Conservation (phyloP, 306 rosid genomes). For the Sicyos edulis region DNA sequence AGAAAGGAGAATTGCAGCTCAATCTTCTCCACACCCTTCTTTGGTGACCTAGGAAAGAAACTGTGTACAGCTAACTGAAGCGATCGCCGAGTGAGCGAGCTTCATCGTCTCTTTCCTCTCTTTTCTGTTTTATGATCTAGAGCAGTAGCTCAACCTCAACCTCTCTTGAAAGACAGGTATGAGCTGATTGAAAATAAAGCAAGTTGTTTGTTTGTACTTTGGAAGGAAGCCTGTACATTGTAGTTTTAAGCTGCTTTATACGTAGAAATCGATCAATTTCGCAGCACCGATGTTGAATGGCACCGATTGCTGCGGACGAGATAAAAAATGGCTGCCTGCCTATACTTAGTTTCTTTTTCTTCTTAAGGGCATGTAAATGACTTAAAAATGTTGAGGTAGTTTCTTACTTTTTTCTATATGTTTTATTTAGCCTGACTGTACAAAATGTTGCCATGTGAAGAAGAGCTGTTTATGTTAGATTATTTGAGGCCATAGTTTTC, state of each 20-base stretch:
- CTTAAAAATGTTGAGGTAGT: conserved; percentile 56
- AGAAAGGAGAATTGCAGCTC: conserved; percentile 98
- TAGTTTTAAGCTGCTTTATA: conserved; percentile 64
- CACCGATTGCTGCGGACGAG: conserved; percentile 46
- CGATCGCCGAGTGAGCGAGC: conserved; percentile 52
- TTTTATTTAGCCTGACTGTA: conserved; percentile 56
- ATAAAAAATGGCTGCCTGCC: conserved; percentile 39
- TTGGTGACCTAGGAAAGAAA: conserved; percentile 50
- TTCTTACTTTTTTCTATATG: conserved; percentile 22
- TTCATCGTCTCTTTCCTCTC: conserved; percentile 29
- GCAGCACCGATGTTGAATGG: conserved; percentile 18
- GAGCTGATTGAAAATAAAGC: conserved; percentile 46
- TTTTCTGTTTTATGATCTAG: conserved; percentile 31
- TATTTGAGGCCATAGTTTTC: conserved; percentile 44
- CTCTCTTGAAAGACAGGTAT: conserved; percentile 36
- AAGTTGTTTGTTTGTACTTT: conserved; percentile 51
- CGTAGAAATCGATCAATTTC: conserved; percentile 42
- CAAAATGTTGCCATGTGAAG: conserved; percentile 46
- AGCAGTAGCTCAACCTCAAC: conserved; percentile 28
- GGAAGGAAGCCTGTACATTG: conserved; percentile 73
- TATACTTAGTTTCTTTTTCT: conserved; percentile 35
- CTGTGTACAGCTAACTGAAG: conserved; percentile 96
- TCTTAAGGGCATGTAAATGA: conserved; percentile 51
- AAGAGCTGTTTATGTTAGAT: conserved; percentile 55
- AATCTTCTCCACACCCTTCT: conserved; percentile 67